Conservation (phyloP, 768 basidiomycete genomes). For the Tephrocybe sp. region DNA sequence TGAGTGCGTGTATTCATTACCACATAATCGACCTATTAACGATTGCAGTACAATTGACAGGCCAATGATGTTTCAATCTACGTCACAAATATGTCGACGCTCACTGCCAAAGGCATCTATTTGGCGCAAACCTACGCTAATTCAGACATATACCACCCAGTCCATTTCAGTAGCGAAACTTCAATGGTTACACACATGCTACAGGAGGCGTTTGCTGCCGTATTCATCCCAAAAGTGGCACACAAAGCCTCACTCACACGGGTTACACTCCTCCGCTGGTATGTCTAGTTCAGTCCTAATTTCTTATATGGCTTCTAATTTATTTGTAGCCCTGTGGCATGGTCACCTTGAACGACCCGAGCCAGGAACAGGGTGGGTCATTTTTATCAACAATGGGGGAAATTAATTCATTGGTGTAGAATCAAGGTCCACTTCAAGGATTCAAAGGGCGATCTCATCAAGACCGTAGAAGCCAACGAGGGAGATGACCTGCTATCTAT, state of each 20-base stretch:
- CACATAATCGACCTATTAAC: no score
- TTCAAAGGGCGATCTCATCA: constrained; percentile 59
- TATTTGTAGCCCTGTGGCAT: constrained; percentile 37
- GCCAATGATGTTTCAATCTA: no score
- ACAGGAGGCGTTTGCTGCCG: background rate
- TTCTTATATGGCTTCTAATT: no score
- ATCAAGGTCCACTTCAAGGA: constrained; percentile 91
- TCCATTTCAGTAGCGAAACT: background rate
- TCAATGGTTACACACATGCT: background rate
- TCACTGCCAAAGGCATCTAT: no score
- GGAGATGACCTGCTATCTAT: constrained; percentile 63
- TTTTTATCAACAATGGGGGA: background rate
- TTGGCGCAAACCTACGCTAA: no score
- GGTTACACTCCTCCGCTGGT: constrained; percentile 17
- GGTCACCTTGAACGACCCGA: constrained; percentile 59
- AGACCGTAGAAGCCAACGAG: background rate
- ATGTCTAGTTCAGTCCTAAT: background rate
- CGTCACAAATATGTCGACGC: no score
- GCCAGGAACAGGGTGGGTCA: constrained; percentile 72
- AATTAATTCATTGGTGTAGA: constrained; percentile 37
- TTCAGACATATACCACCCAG: no score
- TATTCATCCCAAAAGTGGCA: background rate
- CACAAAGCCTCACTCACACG: constrained; percentile 1
- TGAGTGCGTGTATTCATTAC: no score
- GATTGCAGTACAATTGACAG: no score